These are phyloP conservation scores for Mycena albidolilacea DNA, from an alignment of 768 basidiomycete genomes.

Conservation along the genomic window DNA sequence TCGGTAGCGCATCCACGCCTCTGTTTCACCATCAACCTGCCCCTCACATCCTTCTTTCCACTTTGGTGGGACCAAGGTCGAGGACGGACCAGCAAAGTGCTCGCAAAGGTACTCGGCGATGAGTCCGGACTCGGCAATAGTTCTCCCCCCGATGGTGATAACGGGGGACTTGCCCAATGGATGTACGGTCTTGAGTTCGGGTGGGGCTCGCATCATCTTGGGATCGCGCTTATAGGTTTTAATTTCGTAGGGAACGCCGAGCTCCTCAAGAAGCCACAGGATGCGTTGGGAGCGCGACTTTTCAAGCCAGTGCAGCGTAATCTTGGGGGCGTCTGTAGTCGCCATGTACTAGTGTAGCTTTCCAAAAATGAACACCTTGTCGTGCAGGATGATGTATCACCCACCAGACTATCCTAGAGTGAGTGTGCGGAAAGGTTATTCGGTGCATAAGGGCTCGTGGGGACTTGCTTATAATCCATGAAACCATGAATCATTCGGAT, in stretches of 20 bases:
- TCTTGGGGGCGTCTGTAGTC: background rate
- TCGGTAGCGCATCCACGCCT: slow-evolving; percentile 17
- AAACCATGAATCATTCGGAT: background rate
- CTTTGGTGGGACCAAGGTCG: slow-evolving; percentile 1
- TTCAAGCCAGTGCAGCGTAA: slow-evolving; percentile 23
- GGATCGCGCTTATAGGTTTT: slow-evolving; percentile 27
- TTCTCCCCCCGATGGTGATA: slow-evolving; percentile 7
- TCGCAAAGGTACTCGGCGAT: slow-evolving; percentile 24
- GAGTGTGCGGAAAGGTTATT: background rate
- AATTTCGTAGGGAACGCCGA: slow-evolving; percentile 10
- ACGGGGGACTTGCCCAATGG: slow-evolving; percentile 19
- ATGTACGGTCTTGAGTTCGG: slow-evolving; percentile 12
- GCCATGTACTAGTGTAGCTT: background rate
- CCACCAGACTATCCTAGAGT: background rate
- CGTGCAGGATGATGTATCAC: background rate
- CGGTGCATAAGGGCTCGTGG: background rate
- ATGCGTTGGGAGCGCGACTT: slow-evolving; percentile 22
- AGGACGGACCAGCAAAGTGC: slow-evolving; percentile 4
- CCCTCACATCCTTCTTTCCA: slow-evolving; percentile 19
- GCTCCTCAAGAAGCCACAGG: slow-evolving; percentile 22
- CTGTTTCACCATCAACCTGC: slow-evolving; percentile 17
- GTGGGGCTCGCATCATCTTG: background rate
- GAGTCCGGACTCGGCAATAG: slow-evolving; percentile 6
- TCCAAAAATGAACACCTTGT: background rate
- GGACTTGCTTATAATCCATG: background rate